Evolutionary conservation across 1,284 basidiomycete genomes (phyloP).

Genomic region (Leccinum huronense): DNA sequence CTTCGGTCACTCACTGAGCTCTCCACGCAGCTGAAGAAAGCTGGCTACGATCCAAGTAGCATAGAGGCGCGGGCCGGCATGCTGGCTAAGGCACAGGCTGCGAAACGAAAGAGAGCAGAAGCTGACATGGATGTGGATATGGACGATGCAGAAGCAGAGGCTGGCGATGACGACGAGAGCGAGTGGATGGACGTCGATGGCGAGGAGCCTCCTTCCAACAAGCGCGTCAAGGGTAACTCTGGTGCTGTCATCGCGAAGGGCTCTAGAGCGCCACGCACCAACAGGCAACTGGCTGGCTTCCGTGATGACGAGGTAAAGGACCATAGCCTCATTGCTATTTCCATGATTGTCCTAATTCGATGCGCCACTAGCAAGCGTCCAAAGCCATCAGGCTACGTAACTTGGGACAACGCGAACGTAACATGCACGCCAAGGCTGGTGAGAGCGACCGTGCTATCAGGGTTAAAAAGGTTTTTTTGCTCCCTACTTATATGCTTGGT

Average conservation of each 20-base stretch:
- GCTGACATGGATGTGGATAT: constrained; percentile 51
- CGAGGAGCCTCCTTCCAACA: constrained; percentile 54
- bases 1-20: constrained; percentile 88
- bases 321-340: constrained; percentile 2
- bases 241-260: constrained; percentile 52
- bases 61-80: constrained; percentile 87
- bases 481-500: constrained; percentile 21
- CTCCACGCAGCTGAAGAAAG: constrained; percentile 76
- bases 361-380: constrained; percentile 59
- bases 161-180: constrained; percentile 41
- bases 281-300: constrained; percentile 80
- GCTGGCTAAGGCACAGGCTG: constrained; percentile 76
- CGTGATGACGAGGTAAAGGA: constrained; percentile 63
- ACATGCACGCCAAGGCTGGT: constrained; percentile 85
- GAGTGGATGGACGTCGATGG: constrained; percentile 71
- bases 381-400: constrained; percentile 81
- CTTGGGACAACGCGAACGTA: constrained; percentile 81
- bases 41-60: constrained; percentile 86
- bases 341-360: neutral
- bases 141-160: constrained; percentile 52
- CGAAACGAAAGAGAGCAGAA: constrained; percentile 68
- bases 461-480: constrained; percentile 68
- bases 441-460: constrained; percentile 84
- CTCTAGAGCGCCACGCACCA: constrained; percentile 61
- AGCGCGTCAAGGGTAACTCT: constrained; percentile 61